Evolutionary conservation across 768 basidiomycete species (phyloP), one percentile per base, ranked within the genome.

Genomic region (Mycena sanguinolenta): DNA sequence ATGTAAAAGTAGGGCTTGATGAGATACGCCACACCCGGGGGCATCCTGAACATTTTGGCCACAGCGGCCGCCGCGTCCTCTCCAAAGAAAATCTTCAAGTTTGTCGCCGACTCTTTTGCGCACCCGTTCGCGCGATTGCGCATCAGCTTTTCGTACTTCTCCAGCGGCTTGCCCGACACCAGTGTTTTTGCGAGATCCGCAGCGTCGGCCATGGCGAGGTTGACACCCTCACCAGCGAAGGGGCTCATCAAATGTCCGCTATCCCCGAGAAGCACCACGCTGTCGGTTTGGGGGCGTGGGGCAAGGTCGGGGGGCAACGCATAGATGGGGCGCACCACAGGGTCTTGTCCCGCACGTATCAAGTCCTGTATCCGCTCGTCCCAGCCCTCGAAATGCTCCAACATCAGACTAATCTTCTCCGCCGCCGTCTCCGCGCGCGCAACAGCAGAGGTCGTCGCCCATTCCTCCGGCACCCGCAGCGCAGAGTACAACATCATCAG

Each of bases 131-230:
- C 67, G 17, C 67, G 67, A 17, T 68, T 55, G 5, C 67, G 67
- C 60, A 68, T 68, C 30, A 62, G 53, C 67, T 50, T 68, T 54
- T 62, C 67, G 39, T 68, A 68, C 46, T 57, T 68, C 67, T 68
- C 60, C 53, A 63, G 25, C 25, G 67, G 60, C 23, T 58, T 44
- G n/a, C 67, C 60, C 60, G 58, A n/a, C 25, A 34, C 27, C 28
- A 71, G 65, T 14, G 38, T 39, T 36, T 71, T 62, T 14, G 70
- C 70, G 12, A 71, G 65, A 34, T 68, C 67, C n/a, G 62, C 49
- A 7, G 75, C 79, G 54, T 80, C 80, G 9, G 70, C 58, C 79
- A 81, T 77, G 39, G 79, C 80, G 46, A 77, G 78, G 63, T 84
- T 83, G 57, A 77, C 82, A 36, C 32, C 32, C 32, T 34, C 32